Conservation (phyloP, 2,329 filamentous ascomycete species). For the Exophiala phaeomuriformis region DNA sequence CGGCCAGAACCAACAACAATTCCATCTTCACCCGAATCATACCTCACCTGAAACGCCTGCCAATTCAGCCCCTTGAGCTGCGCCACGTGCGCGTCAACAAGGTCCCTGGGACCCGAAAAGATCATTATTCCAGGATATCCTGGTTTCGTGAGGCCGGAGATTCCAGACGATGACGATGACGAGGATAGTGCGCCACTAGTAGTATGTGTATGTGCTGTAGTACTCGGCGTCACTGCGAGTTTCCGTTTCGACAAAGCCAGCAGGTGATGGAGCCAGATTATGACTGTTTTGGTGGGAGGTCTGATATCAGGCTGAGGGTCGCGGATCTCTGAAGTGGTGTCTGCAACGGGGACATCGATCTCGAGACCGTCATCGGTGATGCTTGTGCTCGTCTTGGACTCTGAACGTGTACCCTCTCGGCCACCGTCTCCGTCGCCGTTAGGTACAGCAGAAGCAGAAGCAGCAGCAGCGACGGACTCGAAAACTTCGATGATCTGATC, state of each 20-base stretch:
- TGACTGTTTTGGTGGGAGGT: slow-evolving; percentile 14
- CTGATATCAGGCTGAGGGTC: too few species aligned
- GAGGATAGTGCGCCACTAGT: neutral
- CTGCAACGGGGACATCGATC: too few species aligned
- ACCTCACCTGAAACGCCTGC: slow-evolving; percentile 23
- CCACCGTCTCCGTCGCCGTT: neutral
- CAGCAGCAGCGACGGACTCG: slow-evolving; percentile 10
- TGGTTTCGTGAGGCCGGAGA: slow-evolving; percentile 23
- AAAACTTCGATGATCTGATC: slow-evolving; percentile 17
- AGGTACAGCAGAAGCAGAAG: neutral
- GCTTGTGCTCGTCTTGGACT: neutral
- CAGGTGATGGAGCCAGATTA: slow-evolving; percentile 26
- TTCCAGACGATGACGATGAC: neutral
- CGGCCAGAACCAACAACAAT: too few species aligned
- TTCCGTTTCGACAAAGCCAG: slow-evolving; percentile 24
- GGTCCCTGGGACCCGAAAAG: slow-evolving; percentile 15
- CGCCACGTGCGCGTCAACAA: slow-evolving; percentile 20
- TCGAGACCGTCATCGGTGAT: neutral
- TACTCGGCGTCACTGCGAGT: slow-evolving; percentile 11
- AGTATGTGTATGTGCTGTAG: neutral
- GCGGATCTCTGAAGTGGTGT: too few species aligned
- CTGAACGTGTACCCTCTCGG: neutral
- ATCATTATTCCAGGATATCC: slow-evolving; percentile 24
- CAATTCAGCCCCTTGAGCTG: slow-evolving; percentile 21
- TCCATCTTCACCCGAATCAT: too few species aligned